phyloP scores from a whole-genome alignment of 352 stramenopile genomes.

The Thalassiosira hispida region DNA sequence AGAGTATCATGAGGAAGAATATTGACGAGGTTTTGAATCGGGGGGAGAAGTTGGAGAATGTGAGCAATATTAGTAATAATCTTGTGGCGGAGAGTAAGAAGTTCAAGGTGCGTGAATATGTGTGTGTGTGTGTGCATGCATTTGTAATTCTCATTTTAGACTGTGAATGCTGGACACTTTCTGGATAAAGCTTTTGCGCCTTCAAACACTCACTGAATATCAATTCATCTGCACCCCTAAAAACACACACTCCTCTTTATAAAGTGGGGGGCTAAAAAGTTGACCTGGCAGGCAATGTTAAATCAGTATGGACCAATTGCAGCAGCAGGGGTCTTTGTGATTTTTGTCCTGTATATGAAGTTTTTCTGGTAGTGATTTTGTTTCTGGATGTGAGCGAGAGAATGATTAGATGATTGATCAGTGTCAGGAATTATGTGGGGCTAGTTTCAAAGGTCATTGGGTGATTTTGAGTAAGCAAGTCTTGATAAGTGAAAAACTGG shows the following conservation, averaged over 20 bases:
- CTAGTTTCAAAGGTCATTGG: no score
- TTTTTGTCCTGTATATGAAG: slow-evolving; percentile 84
- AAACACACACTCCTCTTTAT: no score
- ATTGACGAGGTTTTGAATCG: slow-evolving; percentile 85
- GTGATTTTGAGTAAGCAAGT: no score
- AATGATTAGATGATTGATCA: neutral
- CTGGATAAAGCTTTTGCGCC: no score
- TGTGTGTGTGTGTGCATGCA: no score
- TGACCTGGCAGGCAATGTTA: slow-evolving; percentile 81
- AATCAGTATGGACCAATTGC: slow-evolving; percentile 85
- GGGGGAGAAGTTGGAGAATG: slow-evolving; percentile 84
- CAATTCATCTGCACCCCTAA: no score
- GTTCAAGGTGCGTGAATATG: no score
- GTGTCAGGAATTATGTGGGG: no score
- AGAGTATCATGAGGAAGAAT: slow-evolving; percentile 99
- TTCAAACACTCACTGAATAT: no score
- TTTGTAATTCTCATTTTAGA: no score
- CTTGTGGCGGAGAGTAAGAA: slow-evolving; percentile 91
- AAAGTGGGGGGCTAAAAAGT: slow-evolving; percentile 93
- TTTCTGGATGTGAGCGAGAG: neutral
- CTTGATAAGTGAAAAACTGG: no score
- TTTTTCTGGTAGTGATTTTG: slow-evolving; percentile 64
- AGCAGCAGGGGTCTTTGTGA: slow-evolving; percentile 72
- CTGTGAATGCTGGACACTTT: no score
- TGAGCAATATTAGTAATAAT: slow-evolving; percentile 79